Evolutionary conservation across 169 alveolate species (phyloP), one percentile per base, ranked within the genome.

Genomic region (Cryptosporidium sp.): DNA sequence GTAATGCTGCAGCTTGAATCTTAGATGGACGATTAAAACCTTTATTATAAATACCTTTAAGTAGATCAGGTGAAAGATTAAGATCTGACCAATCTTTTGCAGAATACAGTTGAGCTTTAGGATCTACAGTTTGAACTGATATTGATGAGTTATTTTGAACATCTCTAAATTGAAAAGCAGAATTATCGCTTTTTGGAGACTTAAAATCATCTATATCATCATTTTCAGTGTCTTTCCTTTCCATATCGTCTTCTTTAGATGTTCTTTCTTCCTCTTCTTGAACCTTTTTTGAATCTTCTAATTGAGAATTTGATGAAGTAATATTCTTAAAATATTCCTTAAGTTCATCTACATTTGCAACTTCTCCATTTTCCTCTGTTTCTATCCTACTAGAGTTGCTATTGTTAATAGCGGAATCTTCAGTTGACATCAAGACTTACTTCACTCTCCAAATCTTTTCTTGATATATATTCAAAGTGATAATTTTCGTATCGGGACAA

Each of bases 1-100:
- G 97, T 61, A 95, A 91, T 29, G 97, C 97, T 29, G 91, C 86
- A 56, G 92, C 96, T 53, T 95, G 97, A 35, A 95, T 95, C 53
- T 94, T 93, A 0, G 97, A 95, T 4, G 97, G 97, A 1, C 92
- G 84, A 33, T 80, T 91, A 89, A 89, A 92, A 68, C 91, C 91
- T 67, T 84, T 86, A 56, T 85, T 80, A 18, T 91, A 86, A 8
- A 92, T 65, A n/a, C 92, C 91, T 48, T 89, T 91, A 56, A 92
- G 85, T 58, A 92, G 80, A 39, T 92, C 93, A 29, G 85, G 91
- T 23, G 91, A 92, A n/a, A 92, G 75, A 26, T 89, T 51, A 65
- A 92, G 53, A 70, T 92, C 94, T 51, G 87, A 89, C 94, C 94
- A 92, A 33, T 92, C 91, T 31, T 92, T 89, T 56, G 91, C 92